Percentiles rank a stretch among this genome's conserved stretches.
Evolutionary conservation across 2,329 filamentous ascomycete species (phyloP).

Genomic region (Aspergillus bombycis): DNA sequence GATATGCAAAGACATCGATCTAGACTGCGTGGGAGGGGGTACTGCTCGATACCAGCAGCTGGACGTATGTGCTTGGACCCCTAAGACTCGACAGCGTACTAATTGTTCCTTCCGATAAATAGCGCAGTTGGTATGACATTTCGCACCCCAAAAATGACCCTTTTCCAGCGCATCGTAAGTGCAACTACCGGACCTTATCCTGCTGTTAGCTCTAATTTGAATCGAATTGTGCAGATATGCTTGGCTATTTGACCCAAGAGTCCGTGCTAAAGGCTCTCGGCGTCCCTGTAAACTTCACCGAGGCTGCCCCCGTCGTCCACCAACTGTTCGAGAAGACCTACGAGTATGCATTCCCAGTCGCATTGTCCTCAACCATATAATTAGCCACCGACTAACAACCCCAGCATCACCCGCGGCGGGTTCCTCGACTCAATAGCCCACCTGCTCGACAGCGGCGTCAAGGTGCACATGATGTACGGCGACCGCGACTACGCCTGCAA

Average conservation of each 20-base stretch:
- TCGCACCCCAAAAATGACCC: slow-evolving; percentile 55
- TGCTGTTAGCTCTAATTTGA: too few species aligned
- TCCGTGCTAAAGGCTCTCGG: slow-evolving; percentile 62
- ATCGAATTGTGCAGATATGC: slow-evolving; percentile 46
- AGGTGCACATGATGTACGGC: slow-evolving; percentile 61
- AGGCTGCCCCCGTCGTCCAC: slow-evolving; percentile 50
- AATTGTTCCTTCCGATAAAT: not conserved
- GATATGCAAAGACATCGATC: not conserved
- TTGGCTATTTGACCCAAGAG: slow-evolving; percentile 60
- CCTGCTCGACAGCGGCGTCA: slow-evolving; percentile 60
- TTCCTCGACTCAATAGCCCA: slow-evolving; percentile 44
- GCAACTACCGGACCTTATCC: not conserved
- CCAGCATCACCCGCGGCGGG: slow-evolving; percentile 22
- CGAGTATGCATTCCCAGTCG: slow-evolving; percentile 39
- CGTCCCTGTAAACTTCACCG: slow-evolving; percentile 63
- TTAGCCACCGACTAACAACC: not conserved
- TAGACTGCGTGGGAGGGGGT: not conserved
- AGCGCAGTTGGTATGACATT: slow-evolving; percentile 60
- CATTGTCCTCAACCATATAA: not conserved
- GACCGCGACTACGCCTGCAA: slow-evolving; percentile 62
- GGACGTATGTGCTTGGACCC: slow-evolving; percentile 50
- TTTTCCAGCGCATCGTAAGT: slow-evolving; percentile 46
- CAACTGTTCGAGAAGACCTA: slow-evolving; percentile 50
- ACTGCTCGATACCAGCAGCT: not conserved
- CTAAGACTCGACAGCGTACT: slow-evolving; percentile 20